Evolutionary conservation across 2,329 filamentous ascomycete species (phyloP).

Genomic region (Monosporascus sp.): DNA sequence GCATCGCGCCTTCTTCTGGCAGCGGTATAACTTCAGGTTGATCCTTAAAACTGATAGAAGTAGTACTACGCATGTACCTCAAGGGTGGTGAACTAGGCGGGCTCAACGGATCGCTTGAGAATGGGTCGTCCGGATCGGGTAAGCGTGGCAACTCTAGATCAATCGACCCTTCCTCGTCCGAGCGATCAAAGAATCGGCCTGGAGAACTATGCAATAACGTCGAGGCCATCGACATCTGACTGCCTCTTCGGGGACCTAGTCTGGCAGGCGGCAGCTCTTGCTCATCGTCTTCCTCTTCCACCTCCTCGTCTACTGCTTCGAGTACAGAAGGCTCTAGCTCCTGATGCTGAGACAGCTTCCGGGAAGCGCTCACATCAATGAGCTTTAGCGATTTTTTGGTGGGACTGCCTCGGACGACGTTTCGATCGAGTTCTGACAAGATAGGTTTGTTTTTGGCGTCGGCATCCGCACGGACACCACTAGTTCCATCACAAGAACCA

Average conservation of each 20-base stretch:
- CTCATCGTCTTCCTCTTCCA: constrained; percentile 18
- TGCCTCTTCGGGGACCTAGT: constrained; percentile 16
- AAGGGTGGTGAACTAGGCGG: constrained; percentile 47
- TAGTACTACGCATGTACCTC: constrained; percentile 31
- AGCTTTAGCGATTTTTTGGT: constrained; percentile 10
- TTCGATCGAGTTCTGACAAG: constrained; percentile 22
- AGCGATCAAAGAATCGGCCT: constrained; percentile 34
- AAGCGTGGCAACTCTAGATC: constrained; percentile 38
- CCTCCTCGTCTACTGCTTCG: constrained; percentile 28
- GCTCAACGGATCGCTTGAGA: constrained; percentile 34
- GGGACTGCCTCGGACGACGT: constrained; percentile 21
- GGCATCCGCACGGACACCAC: constrained; percentile 8
- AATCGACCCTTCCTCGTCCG: constrained; percentile 42
- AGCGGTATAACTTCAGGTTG: constrained; percentile 40
- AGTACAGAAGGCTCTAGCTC: constrained; percentile 25
- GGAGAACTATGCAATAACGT: constrained; percentile 33
- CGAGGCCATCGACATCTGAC: constrained; percentile 29
- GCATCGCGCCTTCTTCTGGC: constrained; percentile 34
- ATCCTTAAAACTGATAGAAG: constrained; percentile 39
- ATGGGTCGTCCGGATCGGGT: constrained; percentile 24
- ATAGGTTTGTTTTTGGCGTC: constrained; percentile 6
- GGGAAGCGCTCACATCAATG: constrained; percentile 4
- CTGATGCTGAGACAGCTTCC: constrained; percentile 13
- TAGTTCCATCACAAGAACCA: constrained; percentile 14
- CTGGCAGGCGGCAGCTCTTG: constrained; percentile 24